Evolutionary conservation across 202 grass and related monocot genomes (phyloP).

Genomic region (Alloteropsis angusta): DNA sequence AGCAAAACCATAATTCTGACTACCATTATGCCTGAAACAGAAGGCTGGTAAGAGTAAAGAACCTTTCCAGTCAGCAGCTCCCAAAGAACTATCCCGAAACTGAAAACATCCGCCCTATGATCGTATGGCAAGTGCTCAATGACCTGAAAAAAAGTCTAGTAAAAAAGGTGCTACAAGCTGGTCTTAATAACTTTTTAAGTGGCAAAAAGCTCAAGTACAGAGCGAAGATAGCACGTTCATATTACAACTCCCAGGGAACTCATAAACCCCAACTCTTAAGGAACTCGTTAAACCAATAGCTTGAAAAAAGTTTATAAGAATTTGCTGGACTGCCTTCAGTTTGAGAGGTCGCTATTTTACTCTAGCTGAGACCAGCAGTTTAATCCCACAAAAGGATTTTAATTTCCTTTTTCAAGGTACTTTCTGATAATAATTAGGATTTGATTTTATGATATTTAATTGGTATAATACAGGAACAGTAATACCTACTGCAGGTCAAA

Average conservation of each 20-base stretch:
- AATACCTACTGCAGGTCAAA: neutral
- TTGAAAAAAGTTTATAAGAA: neutral
- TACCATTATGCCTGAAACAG: neutral
- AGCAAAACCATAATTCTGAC: neutral
- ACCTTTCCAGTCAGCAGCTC: conserved; percentile 68
- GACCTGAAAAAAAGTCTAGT: conserved; percentile 43
- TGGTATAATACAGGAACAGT: neutral
- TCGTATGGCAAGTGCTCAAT: conserved; percentile 72
- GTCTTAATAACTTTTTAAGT: neutral
- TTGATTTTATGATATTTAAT: neutral
- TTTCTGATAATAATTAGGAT: neutral
- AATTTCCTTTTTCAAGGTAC: neutral
- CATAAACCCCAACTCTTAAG: neutral
- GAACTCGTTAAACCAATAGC: no score
- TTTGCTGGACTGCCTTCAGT: neutral
- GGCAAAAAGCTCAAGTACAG: neutral
- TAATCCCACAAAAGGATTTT: neutral
- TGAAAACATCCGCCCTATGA: conserved; percentile 78
- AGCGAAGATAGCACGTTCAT: neutral
- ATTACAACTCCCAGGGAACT: neutral
- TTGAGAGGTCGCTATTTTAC: neutral
- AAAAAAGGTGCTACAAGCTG: neutral
- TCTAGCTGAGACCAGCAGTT: neutral
- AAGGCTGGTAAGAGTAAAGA: neutral
- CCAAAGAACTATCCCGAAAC: conserved; percentile 85